Evolutionary conservation across 768 basidiomycete genomes (phyloP), one percentile per base, ranked within the genome.

Genomic region (Tricholoma flavovirens): DNA sequence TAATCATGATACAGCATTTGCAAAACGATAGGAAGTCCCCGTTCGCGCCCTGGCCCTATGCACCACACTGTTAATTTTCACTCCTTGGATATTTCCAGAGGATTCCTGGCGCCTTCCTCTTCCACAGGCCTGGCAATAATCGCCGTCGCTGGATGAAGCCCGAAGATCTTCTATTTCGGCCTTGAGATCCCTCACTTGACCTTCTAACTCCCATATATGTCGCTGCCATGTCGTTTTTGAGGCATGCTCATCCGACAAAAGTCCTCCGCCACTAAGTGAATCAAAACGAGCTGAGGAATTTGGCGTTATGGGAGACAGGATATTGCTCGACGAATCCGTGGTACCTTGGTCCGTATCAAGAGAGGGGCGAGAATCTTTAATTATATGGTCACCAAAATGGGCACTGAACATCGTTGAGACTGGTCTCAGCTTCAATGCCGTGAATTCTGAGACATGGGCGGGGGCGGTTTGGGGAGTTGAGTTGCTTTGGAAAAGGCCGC

Each of bases 371-470:
- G 71, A 65, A 33, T 70, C 72, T 19, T 63, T 56, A 5, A 77
- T 69, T 32, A 81, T 69, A 49, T 79, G 75, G 29, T 79, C 77
- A 8, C 78, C 75, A 62, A 91, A 88, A 24, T 87, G 83, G 9
- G 82, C 73, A 63, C 87, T 86, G 67, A 93, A 93, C 42, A 86
- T 73, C 1, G 84, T 83, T 19, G 90, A 92, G 15, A 91, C 75
- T 2, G 90, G 90, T 14, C 90, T 81, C 51, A 93, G 70, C 62
- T 81, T 83, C 48, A 93, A 76, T 3, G 80, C 73, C 10, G 85
- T 77, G 63, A 91, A 92, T 51, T 83, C 81, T 1, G 77, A 70
- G 8, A 81, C 75, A 45, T 79, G 74, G 19, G 88, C 77, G 2
- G 88, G 89, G 24, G 88, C 88, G 62, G 85, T 88, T 60, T 78